Percentiles rank a stretch among this genome's conserved stretches.
Evolutionary conservation across 2,329 filamentous ascomycete species (phyloP).

Genomic region (Aspergillus sojae): DNA sequence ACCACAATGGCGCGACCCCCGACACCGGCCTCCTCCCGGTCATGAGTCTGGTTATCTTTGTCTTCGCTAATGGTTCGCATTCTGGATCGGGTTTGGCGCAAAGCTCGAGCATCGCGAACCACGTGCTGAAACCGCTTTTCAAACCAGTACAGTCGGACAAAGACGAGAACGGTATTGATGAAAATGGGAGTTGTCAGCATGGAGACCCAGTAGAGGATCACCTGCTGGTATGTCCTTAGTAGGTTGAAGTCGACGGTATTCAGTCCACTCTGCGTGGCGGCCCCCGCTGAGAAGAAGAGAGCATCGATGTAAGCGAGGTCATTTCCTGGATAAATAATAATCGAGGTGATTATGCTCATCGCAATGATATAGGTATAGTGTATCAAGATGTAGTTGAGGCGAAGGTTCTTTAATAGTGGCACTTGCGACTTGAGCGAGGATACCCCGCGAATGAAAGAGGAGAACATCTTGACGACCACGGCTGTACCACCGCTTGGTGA

Average conservation of each 20-base stretch:
- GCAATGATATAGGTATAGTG: conserved; percentile 76
- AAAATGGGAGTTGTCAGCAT: conserved; percentile 81
- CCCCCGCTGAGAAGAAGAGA: conserved; percentile 81
- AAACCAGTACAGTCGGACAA: conserved; percentile 95
- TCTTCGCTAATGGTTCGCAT: conserved; percentile 54
- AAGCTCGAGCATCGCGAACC: conserved; percentile 69
- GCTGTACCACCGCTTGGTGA: neutral
- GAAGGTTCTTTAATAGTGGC: conserved; percentile 40
- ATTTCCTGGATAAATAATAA: conserved; percentile 71
- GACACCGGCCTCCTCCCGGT: conserved; percentile 42
- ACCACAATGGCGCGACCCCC: conserved; percentile 42
- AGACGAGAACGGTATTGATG: conserved; percentile 83
- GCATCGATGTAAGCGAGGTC: conserved; percentile 79
- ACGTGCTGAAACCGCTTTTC: conserved; percentile 91
- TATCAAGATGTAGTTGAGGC: conserved; percentile 50
- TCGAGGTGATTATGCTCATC: conserved; percentile 71
- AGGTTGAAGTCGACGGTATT: conserved; percentile 73
- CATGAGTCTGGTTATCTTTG: conserved; percentile 42
- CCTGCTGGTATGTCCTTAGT: conserved; percentile 72
- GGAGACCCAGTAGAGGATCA: conserved; percentile 70
- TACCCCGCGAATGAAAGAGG: conserved; percentile 24
- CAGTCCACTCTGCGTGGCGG: conserved; percentile 88
- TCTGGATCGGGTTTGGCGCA: conserved; percentile 67
- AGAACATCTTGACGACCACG: conserved; percentile 31
- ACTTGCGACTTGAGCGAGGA: conserved; percentile 35